Evolutionary conservation across 805 yeast genomes (phyloP).

Genomic region (Metschnikowia arizonensis): DNA sequence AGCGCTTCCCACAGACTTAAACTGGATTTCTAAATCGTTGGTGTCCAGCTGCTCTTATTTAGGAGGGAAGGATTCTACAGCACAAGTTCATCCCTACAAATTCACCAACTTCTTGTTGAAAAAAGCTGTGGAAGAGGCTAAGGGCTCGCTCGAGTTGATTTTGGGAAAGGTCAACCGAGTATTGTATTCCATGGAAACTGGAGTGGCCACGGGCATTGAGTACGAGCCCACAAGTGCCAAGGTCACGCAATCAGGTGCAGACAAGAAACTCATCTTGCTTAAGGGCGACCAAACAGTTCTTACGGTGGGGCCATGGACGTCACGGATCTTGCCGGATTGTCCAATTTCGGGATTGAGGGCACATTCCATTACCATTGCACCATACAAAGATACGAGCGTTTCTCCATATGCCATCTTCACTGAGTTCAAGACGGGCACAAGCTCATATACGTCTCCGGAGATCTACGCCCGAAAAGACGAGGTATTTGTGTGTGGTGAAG

Average conservation of each 20-base stretch:
- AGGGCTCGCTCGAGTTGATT: slow-evolving; percentile 78
- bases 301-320: slow-evolving; percentile 96
- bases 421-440: slow-evolving; percentile 69
- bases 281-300: slow-evolving; percentile 75
- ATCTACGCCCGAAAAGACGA: slow-evolving; percentile 94
- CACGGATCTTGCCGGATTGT: slow-evolving; percentile 83
- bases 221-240: slow-evolving; percentile 48
- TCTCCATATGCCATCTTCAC: slow-evolving; percentile 93
- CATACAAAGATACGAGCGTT: slow-evolving; percentile 65
- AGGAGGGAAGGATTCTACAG: slow-evolving; percentile 85
- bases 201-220: slow-evolving; percentile 68
- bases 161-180: slow-evolving; percentile 80
- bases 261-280: slow-evolving; percentile 42
- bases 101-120: slow-evolving; percentile 81
- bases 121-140: slow-evolving; percentile 62
- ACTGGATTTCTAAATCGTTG: slow-evolving; percentile 68
- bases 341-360: slow-evolving; percentile 94
- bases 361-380: slow-evolving; percentile 88
- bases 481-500: slow-evolving; percentile 96
- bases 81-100: slow-evolving; percentile 94
- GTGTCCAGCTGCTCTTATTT: slow-evolving; percentile 72
- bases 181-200: slow-evolving; percentile 55
- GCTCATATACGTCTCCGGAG: slow-evolving; percentile 81
- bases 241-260: slow-evolving; percentile 21
- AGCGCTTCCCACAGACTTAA: slow-evolving; percentile 55